Percentiles rank a stretch among this genome's conserved stretches.
These are phyloP conservation scores for Cucurbita pepo DNA, from an alignment of 306 rosid genomes.

Conservation along the genomic window DNA sequence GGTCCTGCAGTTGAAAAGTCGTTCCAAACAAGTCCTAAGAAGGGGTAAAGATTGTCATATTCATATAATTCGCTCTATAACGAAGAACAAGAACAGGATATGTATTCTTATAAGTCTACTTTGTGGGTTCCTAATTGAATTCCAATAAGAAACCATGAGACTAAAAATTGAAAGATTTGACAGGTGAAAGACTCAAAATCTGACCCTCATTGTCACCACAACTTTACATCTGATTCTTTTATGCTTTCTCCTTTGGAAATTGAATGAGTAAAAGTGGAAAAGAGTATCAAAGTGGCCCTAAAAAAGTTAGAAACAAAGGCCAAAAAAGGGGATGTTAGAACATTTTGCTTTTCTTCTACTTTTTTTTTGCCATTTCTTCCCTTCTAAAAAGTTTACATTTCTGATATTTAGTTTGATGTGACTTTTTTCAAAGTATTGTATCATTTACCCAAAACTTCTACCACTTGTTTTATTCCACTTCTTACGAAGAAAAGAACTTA, in stretches of 20 bases:
- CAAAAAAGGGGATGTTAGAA: background rate
- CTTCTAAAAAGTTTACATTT: background rate
- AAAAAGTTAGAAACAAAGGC: background rate
- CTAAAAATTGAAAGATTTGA: background rate
- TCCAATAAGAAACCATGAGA: background rate
- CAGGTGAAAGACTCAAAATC: background rate
- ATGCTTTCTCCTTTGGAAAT: conserved; percentile 1
- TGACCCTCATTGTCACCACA: background rate
- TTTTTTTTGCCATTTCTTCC: background rate
- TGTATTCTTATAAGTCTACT: background rate
- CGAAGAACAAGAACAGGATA: background rate
- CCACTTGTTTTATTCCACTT: no score
- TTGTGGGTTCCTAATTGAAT: conserved; percentile 1
- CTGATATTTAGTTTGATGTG: background rate
- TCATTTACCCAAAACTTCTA: no score
- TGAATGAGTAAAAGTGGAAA: background rate
- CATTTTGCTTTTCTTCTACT: background rate
- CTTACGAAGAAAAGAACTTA: no score
- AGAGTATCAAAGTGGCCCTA: background rate
- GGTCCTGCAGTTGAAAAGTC: background rate
- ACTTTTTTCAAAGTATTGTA: background rate
- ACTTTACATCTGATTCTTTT: conserved; percentile 5
- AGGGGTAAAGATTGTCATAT: background rate
- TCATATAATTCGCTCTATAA: background rate
- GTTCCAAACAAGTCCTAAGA: no score